Conservation (phyloP, 371 early-diverging fungal species). For the Actinomucor elegans region DNA sequence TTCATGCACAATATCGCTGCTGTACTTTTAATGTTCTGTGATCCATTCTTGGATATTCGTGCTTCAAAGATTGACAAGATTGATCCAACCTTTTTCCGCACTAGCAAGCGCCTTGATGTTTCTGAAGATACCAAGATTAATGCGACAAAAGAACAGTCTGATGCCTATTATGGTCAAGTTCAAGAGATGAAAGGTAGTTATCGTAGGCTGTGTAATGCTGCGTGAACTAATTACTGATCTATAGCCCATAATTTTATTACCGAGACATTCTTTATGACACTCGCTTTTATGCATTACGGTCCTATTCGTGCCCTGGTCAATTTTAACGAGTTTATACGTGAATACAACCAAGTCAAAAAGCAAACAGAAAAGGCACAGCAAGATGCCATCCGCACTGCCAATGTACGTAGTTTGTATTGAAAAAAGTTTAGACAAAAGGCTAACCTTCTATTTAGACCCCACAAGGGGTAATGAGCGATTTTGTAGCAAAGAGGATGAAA, state of each 20-base stretch:
- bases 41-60: conserved; percentile 82
- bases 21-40: conserved; percentile 69
- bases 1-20: conserved; percentile 80
- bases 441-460: conserved; percentile 42
- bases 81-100: conserved; percentile 66
- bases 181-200: conserved; percentile 19
- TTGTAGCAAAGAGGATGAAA: conserved; percentile 59
- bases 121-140: conserved; percentile 79
- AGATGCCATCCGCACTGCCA: conserved; percentile 42
- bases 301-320: conserved; percentile 68
- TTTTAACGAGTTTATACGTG: conserved; percentile 66
- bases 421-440: too few relatives aligned
- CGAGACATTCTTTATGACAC: conserved; percentile 83
- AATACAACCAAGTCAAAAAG: conserved; percentile 64
- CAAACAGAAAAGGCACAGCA: conserved; percentile 53
- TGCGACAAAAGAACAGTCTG: conserved; percentile 71
- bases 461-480: conserved; percentile 50
- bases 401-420: too few relatives aligned
- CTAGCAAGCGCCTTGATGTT: conserved; percentile 55
- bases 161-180: conserved; percentile 47
- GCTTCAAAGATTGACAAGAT: conserved; percentile 74
- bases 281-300: conserved; percentile 80
- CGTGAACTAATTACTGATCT: neutral
- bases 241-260: conserved; percentile 78
- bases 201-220: neutral